Percentiles rank a stretch among this genome's conserved stretches.
These are phyloP conservation scores for Fibroporia radiculosa DNA, from an alignment of 768 basidiomycete species.

Conservation along the genomic window DNA sequence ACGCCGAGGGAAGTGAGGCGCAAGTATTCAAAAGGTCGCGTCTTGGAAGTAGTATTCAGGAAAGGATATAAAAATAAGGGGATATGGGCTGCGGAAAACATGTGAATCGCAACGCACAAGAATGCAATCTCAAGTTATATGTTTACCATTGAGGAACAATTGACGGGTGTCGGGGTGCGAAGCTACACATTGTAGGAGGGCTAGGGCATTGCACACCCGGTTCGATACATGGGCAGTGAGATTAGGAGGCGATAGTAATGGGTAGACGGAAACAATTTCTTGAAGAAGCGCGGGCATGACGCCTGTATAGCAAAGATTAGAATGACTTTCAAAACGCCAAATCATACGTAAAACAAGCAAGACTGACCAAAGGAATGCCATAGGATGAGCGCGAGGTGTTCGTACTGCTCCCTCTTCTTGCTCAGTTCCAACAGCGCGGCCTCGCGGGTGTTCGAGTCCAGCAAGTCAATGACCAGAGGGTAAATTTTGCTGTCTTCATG, in stretches of 20 bases:
- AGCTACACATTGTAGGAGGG: constrained; percentile 95
- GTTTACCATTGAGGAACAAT: constrained; percentile 85
- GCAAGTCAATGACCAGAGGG: constrained; percentile 77
- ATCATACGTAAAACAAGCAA: background rate
- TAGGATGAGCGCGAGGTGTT: constrained; percentile 92
- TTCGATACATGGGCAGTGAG: constrained; percentile 97
- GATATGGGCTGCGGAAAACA: constrained; percentile 66
- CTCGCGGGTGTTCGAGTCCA: constrained; percentile 80
- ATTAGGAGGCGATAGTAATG: constrained; percentile 88
- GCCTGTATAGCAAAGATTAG: constrained; percentile 37
- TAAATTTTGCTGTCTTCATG: constrained; percentile 82
- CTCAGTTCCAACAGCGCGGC: constrained; percentile 89
- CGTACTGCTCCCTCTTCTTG: constrained; percentile 98
- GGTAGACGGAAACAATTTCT: constrained; percentile 98
- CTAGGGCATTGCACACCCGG: constrained; percentile 97
- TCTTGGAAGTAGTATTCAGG: constrained; percentile 97
- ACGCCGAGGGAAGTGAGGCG: constrained; percentile 99
- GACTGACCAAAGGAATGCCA: constrained; percentile 95
- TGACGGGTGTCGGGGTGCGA: constrained; percentile 95
- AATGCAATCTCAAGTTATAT: background rate
- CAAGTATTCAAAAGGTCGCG: constrained; percentile 98
- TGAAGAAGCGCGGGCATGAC: constrained; percentile 97
- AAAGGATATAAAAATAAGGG: constrained; percentile 95
- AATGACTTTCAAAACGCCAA: background rate
- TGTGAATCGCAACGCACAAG: background rate